Evolutionary conservation across 345 rosid genomes (phyloP).

Genomic region (Acer saccharum): DNA sequence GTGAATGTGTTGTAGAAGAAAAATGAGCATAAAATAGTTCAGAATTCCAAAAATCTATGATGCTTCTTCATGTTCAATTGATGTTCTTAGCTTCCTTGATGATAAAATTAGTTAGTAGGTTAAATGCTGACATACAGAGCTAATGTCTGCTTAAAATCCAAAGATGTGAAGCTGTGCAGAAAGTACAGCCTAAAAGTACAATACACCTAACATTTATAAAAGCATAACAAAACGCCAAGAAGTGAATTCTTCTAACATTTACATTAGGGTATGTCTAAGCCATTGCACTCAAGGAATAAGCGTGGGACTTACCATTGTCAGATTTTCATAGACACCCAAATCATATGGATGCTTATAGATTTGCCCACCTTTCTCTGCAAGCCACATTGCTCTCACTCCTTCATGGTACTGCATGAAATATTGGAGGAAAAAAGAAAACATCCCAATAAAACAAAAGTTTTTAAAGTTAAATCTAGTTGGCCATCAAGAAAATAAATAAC

Average conservation of each 20-base stretch:
- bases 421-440: neutral
- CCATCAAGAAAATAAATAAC: neutral
- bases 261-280: neutral
- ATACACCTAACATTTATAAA: neutral
- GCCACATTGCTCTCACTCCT: conserved; percentile 95
- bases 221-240: neutral
- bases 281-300: conserved; percentile 8
- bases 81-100: neutral
- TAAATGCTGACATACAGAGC: neutral
- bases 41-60: neutral
- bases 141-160: neutral
- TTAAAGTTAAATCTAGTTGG: neutral
- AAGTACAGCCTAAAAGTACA: neutral
- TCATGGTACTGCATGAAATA: conserved; percentile 70
- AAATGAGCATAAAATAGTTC: neutral
- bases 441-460: neutral
- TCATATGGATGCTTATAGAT: conserved; percentile 88
- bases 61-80: neutral
- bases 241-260: neutral
- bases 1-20: neutral
- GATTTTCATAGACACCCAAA: conserved; percentile 68
- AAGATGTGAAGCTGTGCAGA: neutral
- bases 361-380: conserved; percentile 87
- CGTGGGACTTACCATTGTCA: conserved; percentile 51
- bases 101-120: conserved; percentile 1